Conservation (phyloP, 2,329 filamentous ascomycete genomes). For the Aspergillus neotritici region DNA sequence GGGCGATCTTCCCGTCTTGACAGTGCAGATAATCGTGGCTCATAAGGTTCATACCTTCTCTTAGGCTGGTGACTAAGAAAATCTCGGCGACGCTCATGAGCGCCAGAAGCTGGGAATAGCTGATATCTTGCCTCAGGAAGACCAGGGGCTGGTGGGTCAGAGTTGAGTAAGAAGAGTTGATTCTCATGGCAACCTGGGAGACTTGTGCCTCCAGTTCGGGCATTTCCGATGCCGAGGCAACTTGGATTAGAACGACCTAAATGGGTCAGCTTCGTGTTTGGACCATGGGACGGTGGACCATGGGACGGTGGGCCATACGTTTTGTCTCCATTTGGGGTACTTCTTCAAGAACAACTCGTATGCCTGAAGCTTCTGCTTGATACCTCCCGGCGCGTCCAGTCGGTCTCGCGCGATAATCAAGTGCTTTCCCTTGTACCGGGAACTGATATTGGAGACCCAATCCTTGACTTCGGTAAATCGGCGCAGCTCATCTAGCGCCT, state of each 20-base stretch:
- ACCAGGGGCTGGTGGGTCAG: slow-evolving; percentile 86
- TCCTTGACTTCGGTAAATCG: slow-evolving; percentile 64
- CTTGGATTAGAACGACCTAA: slow-evolving; percentile 80
- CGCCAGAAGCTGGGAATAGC: slow-evolving; percentile 86
- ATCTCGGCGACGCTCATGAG: slow-evolving; percentile 81
- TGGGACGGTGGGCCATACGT: slow-evolving; percentile 33
- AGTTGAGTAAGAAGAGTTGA: slow-evolving; percentile 84
- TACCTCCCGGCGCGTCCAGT: slow-evolving; percentile 82
- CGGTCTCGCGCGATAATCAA: slow-evolving; percentile 91
- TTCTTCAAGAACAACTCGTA: slow-evolving; percentile 89
- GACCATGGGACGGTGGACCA: neutral
- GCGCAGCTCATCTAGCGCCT: slow-evolving; percentile 63
- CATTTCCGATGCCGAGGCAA: slow-evolving; percentile 80
- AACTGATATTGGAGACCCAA: slow-evolving; percentile 72
- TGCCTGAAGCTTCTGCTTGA: slow-evolving; percentile 84
- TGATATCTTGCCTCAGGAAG: slow-evolving; percentile 88
- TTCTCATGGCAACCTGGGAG: slow-evolving; percentile 85
- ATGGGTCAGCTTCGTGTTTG: slow-evolving; percentile 2
- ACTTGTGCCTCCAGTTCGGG: slow-evolving; percentile 79
- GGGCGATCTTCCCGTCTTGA: slow-evolving; percentile 68
- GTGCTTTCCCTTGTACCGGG: slow-evolving; percentile 78
- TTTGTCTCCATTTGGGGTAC: slow-evolving; percentile 80
- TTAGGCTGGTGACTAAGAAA: slow-evolving; percentile 86
- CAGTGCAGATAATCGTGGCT: slow-evolving; percentile 89
- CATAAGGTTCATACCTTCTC: slow-evolving; percentile 94